phyloP scores from a whole-genome alignment of 2,329 filamentous ascomycete species.

The Ilyonectria destructans region DNA sequence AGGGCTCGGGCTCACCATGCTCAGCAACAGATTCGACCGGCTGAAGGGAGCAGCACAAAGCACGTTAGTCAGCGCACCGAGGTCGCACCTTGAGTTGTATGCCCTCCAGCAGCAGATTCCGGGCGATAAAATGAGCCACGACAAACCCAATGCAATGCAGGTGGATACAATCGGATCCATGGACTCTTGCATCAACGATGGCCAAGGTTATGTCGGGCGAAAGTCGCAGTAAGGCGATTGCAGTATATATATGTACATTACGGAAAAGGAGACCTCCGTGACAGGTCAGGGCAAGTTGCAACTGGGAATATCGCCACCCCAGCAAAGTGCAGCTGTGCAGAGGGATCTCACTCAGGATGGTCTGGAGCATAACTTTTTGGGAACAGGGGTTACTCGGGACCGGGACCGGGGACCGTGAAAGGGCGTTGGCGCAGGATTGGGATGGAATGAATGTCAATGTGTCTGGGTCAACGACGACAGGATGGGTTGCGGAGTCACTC shows the following conservation, averaged over 20 bases:
- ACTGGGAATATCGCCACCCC: slow-evolving; percentile 14
- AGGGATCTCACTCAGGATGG: slow-evolving; percentile 35
- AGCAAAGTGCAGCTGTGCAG: slow-evolving; percentile 19
- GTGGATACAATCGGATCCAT: slow-evolving; percentile 25
- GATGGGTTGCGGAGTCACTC: slow-evolving; percentile 38
- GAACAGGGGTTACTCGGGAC: slow-evolving; percentile 35
- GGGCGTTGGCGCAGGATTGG: slow-evolving; percentile 48
- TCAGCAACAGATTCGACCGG: slow-evolving; percentile 54
- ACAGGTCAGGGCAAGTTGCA: slow-evolving; percentile 9
- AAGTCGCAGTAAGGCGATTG: slow-evolving; percentile 33
- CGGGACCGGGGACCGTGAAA: slow-evolving; percentile 40
- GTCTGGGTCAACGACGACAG: slow-evolving; percentile 44
- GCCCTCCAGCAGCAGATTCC: slow-evolving; percentile 5
- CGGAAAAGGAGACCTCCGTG: slow-evolving; percentile 29
- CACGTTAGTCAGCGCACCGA: slow-evolving; percentile 31
- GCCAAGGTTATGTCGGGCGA: slow-evolving; percentile 30
- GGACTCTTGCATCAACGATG: slow-evolving; percentile 21
- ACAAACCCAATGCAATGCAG: slow-evolving; percentile 7
- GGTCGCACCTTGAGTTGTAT: slow-evolving; percentile 13
- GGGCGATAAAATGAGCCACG: not conserved
- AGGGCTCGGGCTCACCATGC: slow-evolving; percentile 56
- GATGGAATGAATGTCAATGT: slow-evolving; percentile 46
- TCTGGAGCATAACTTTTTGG: slow-evolving; percentile 35
- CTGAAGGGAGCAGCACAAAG: slow-evolving; percentile 46
- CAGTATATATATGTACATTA: slow-evolving; percentile 49